Conservation (phyloP, 2,329 filamentous ascomycete species). For the Tolypocladium cylindrosporum region DNA sequence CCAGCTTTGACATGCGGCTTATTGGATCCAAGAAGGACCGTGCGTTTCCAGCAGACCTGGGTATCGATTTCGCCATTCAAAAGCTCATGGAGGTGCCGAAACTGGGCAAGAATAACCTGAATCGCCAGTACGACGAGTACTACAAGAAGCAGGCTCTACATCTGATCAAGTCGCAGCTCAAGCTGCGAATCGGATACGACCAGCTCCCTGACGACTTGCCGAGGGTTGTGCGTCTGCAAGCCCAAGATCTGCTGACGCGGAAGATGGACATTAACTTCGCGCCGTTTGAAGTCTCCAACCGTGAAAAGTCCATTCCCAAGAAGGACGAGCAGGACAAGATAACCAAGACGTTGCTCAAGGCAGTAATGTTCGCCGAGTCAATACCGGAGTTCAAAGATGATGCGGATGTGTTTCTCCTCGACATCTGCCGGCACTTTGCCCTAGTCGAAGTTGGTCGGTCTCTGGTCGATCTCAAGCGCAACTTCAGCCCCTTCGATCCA, state of each 20-base stretch:
- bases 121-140: conserved; percentile 62
- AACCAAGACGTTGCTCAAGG: conserved; percentile 80
- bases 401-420: conserved; percentile 64
- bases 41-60: conserved; percentile 77
- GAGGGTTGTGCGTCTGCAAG: conserved; percentile 75
- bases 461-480: conserved; percentile 71
- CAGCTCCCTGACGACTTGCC: conserved; percentile 83
- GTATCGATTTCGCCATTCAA: conserved; percentile 78
- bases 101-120: conserved; percentile 36
- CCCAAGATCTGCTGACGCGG: conserved; percentile 68
- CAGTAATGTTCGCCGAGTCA: conserved; percentile 75
- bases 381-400: conserved; percentile 70
- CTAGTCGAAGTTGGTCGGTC: conserved; percentile 81
- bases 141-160: conserved; percentile 93
- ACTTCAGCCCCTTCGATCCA: conserved; percentile 71
- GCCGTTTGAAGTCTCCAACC: conserved; percentile 64
- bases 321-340: conserved; percentile 74
- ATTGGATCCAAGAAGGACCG: conserved; percentile 84
- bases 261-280: conserved; percentile 64
- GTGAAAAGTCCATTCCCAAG: conserved; percentile 76
- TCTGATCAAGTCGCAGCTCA: conserved; percentile 79
- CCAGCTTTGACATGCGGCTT: conserved; percentile 80
- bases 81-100: conserved; percentile 78
- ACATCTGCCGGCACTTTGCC: conserved; percentile 82
- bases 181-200: conserved; percentile 81